Evolutionary conservation across 192 early-diverging fungal genomes (phyloP), one percentile per base, ranked within the genome.

Genomic region (Podila epicladia): DNA sequence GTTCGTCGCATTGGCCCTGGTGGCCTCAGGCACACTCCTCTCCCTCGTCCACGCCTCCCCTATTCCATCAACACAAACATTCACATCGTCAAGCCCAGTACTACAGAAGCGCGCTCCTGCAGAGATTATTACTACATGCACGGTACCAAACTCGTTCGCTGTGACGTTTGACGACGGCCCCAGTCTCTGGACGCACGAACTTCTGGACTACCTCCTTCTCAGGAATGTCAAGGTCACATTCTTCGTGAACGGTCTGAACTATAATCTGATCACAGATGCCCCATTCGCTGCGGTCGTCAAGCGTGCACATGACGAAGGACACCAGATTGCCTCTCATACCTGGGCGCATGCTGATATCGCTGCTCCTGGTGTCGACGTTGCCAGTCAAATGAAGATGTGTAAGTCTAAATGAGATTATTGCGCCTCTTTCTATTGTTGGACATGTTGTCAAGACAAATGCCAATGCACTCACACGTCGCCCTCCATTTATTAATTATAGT

Each of bases 241-340:
- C n/a, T 76, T 76, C 33, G 58, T 76, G 37, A 76, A 76, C 64
- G 74, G 67, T 9, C 51, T 69, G 22, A 76, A 76, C 51, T 55
- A 32, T 11, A 60, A 60, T 9, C 69, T 67, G 32, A 70, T 76
- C 48, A 69, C 69, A 13, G 65, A 76, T 48, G 33, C 41, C 26
- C 37, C 28, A 4, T 20, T 45, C 38, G 38, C 38, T n/a, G 35
- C 67, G 3, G 57, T 58, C 37, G 33, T 69, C 24, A 38, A 41
- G 13, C 67, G 67, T 48, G 67, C 67, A 24, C 58, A 57, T 38
- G 55, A 69, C 17, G 53, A 51, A 37, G 85, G 85, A 4, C 83
- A 84, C 28, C 87, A 89, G 51, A 84, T 88, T 26, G 87, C 78
- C 4, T 75, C 67, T n/a, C 87, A 88, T 66, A 85, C 87, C 28